phyloP scores from a whole-genome alignment of 208 protist species.

The Trypanosoma rangeli region DNA sequence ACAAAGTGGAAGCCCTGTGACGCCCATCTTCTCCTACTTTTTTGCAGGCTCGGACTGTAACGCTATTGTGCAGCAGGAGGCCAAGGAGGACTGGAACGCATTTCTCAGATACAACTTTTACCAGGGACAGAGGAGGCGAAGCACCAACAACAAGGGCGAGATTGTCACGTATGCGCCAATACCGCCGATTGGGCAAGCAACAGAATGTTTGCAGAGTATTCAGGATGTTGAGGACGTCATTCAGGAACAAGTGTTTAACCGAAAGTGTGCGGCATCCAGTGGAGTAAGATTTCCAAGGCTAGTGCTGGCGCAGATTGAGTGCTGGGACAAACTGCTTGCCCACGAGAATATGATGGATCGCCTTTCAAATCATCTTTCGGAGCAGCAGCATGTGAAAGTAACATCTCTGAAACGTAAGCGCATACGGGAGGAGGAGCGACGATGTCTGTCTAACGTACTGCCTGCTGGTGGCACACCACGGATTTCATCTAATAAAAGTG shows the following conservation, averaged over 20 bases:
- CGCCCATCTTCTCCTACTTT: conserved; percentile 18
- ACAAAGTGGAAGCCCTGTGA: not conserved
- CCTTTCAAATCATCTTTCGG: conserved; percentile 25
- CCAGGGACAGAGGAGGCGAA: conserved; percentile 14
- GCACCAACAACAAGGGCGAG: conserved; percentile 14
- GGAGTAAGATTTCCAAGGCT: not conserved
- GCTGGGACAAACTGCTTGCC: conserved; percentile 35
- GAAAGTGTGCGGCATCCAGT: not conserved
- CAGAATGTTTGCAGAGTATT: conserved; percentile 5
- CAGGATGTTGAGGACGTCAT: conserved; percentile 5
- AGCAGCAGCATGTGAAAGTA: conserved; percentile 9
- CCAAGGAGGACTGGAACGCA: conserved; percentile 27
- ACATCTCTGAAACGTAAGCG: conserved; percentile 23
- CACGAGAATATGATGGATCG: conserved; percentile 18
- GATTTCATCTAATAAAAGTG: not conserved
- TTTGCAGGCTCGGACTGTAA: conserved; percentile 25
- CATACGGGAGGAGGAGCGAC: conserved; percentile 16
- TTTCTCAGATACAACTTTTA: conserved; percentile 37
- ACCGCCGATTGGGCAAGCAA: conserved; percentile 1
- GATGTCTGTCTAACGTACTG: conserved; percentile 10
- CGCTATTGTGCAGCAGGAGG: conserved; percentile 10
- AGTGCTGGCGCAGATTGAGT: not conserved
- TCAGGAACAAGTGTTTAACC: conserved; percentile 6
- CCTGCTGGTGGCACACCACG: conserved; percentile 12
- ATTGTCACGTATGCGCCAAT: conserved; percentile 19